phyloP scores from a whole-genome alignment of 2,329 filamentous ascomycete genomes.

The Sordariomycetes sp. region DNA sequence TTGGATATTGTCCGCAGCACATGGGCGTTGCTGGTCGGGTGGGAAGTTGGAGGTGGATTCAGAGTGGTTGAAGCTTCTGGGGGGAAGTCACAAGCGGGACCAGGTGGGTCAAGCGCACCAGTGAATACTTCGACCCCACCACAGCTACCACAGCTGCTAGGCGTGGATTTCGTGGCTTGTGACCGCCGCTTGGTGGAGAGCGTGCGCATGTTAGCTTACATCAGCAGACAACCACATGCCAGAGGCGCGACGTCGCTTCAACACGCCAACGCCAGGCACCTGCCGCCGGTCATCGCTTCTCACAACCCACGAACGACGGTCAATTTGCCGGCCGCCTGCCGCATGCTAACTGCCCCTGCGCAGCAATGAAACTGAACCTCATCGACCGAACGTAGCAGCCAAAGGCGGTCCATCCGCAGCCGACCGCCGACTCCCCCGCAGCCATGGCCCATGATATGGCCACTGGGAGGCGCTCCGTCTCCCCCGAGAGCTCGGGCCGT shows the following conservation, averaged over 20 bases:
- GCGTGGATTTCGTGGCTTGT: too few species aligned
- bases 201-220: not conserved
- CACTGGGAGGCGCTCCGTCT: slow-evolving; percentile 47
- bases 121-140: too few species aligned
- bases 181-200: not conserved
- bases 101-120: too few species aligned
- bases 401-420: not conserved
- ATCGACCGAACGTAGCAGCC: not conserved
- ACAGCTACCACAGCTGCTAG: too few species aligned
- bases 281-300: not conserved
- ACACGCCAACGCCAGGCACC: not conserved
- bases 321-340: not conserved
- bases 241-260: not conserved
- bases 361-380: not conserved
- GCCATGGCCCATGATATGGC: slow-evolving; percentile 56
- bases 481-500: slow-evolving; percentile 76
- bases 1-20: not conserved
- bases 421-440: not conserved
- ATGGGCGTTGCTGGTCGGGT: not conserved
- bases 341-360: not conserved
- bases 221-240: not conserved
- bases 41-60: not conserved
- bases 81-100: too few species aligned
- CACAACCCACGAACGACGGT: not conserved
- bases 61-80: not conserved